Evolutionary conservation across 78 protist genomes (phyloP).

Genomic region (Dictyostelium brefeldianum): DNA sequence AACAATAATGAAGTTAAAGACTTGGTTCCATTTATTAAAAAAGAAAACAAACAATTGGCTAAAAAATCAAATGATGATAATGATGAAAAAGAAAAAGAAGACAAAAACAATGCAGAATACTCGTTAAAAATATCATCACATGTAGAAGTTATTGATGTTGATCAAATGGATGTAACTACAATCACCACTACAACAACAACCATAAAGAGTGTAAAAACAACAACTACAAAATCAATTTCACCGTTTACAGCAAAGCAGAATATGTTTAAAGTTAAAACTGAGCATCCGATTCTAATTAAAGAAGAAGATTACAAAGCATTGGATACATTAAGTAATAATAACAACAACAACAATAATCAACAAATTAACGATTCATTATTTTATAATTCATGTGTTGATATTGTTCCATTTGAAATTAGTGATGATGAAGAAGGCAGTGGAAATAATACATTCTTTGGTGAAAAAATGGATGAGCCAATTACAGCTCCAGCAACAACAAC

Average conservation of each 20-base stretch:
- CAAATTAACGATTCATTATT: neutral
- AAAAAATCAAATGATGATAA: too few relatives aligned
- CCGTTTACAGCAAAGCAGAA: neutral
- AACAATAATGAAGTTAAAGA: neutral
- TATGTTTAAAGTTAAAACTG: neutral
- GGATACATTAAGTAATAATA: neutral
- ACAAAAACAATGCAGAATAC: neutral
- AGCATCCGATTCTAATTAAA: conserved; percentile 23
- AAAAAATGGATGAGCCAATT: neutral
- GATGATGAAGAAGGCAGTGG: neutral
- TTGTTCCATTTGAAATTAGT: conserved; percentile 19
- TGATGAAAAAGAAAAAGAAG: neutral
- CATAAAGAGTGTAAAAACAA: conserved; percentile 9
- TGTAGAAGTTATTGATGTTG: conserved; percentile 4
- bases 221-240: neutral
- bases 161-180: conserved; percentile 5
- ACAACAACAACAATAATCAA: neutral
- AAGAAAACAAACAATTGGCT: too few relatives aligned
- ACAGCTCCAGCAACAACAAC: neutral
- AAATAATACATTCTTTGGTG: neutral
- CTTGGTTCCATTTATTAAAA: neutral
- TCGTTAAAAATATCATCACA: neutral
- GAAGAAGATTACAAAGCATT: conserved; percentile 10
- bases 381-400: neutral
- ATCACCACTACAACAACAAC: conserved; percentile 24